These are phyloP conservation scores for Taiozyma sp. DNA, from an alignment of 1,139 yeast genomes.

Conservation along the genomic window DNA sequence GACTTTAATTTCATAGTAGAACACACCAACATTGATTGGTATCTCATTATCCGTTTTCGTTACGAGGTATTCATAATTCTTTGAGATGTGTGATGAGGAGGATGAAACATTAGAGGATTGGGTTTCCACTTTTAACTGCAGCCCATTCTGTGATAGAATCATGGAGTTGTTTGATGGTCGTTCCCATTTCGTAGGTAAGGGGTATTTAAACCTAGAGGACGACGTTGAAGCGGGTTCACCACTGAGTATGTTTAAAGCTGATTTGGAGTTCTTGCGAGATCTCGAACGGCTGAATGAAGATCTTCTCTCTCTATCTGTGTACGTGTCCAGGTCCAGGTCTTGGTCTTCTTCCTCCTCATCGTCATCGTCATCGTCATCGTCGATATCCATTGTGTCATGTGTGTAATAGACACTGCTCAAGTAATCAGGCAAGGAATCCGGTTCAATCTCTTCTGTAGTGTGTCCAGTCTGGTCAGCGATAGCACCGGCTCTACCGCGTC, in stretches of 20 bases:
- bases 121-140: slow-evolving; percentile 27
- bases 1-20: slow-evolving; percentile 51
- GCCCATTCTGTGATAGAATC: slow-evolving; percentile 30
- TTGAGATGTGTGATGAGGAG: slow-evolving; percentile 2
- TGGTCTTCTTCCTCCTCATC: slow-evolving; percentile 11
- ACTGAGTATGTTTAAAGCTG: slow-evolving; percentile 1
- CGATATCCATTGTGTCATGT: slow-evolving; percentile 9
- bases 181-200: slow-evolving; percentile 33
- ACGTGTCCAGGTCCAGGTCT: background rate
- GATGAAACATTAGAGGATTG: slow-evolving; percentile 19
- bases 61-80: slow-evolving; percentile 29
- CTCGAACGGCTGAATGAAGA: slow-evolving; percentile 6
- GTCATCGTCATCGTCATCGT: slow-evolving; percentile 17
- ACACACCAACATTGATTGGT: slow-evolving; percentile 40
- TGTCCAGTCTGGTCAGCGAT: slow-evolving; percentile 1
- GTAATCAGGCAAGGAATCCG: background rate
- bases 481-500: background rate
- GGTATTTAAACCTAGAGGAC: slow-evolving; percentile 19
- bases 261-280: slow-evolving; percentile 1
- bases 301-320: slow-evolving; percentile 1
- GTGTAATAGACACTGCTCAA: slow-evolving; percentile 10
- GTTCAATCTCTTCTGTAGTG: background rate
- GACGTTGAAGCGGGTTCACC: background rate
- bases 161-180: slow-evolving; percentile 26
- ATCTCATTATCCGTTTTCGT: slow-evolving; percentile 40